Conservation (phyloP, 495 filamentous ascomycete species). For the Amorphotheca resinae region DNA sequence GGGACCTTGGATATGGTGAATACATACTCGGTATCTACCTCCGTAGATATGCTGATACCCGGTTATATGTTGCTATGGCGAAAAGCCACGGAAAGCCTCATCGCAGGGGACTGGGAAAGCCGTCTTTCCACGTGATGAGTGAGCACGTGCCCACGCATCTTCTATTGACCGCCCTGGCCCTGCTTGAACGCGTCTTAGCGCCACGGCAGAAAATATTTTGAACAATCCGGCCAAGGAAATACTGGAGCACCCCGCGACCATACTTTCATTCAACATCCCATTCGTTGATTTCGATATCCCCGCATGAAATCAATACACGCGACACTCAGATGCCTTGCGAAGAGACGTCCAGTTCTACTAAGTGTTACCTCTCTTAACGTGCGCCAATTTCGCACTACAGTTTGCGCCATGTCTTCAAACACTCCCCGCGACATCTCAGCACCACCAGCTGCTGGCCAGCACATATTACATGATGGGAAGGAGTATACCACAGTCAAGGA, state of each 20-base stretch:
- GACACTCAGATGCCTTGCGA: not conserved
- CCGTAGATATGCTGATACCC: too few species aligned
- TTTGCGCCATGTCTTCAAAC: conserved; percentile 4
- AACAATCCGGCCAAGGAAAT: not conserved
- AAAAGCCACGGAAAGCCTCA: too few species aligned
- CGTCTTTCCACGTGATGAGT: too few species aligned
- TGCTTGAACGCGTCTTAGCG: too few species aligned
- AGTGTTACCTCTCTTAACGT: not conserved
- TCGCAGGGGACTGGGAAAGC: too few species aligned
- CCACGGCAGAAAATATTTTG: not conserved
- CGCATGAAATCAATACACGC: not conserved
- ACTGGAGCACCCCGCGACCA: too few species aligned
- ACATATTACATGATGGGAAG: conserved; percentile 32
- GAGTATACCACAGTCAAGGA: conserved; percentile 54
- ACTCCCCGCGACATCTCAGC: conserved; percentile 13
- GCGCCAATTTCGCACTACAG: not conserved
- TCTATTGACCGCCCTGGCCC: too few species aligned
- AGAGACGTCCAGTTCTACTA: not conserved
- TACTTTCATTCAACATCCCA: not conserved
- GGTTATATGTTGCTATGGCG: too few species aligned
- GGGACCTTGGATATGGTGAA: too few species aligned
- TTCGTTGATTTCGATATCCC: not conserved
- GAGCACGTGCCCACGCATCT: too few species aligned
- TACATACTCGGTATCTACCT: too few species aligned
- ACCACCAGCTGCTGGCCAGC: conserved; percentile 15